Evolutionary conservation across 129 eudicot genomes (phyloP), one percentile per base, ranked within the genome.

Genomic region (Flaveria trinervia): DNA sequence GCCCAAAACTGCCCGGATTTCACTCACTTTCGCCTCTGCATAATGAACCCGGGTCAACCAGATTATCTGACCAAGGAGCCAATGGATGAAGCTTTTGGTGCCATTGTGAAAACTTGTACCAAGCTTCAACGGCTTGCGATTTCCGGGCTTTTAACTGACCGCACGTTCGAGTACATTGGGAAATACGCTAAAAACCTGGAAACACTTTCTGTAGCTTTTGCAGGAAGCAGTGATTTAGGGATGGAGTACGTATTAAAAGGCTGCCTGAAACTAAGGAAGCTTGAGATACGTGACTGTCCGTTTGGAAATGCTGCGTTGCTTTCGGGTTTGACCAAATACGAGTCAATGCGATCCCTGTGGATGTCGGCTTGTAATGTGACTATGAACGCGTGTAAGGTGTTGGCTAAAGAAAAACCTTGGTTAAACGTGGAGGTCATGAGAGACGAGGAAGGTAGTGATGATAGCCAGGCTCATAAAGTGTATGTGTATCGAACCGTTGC

Each of bases 61-160:
- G 96, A 92, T 75, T 84, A 90, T 78, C 39, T 83, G 14, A 90
- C 96, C 12, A 71, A 82, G 73, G 89, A 85, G 44, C 94, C 98
- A 10, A 85, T 92, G 92, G 96, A 92, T 50, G 92, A 86, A 72
- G 98, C 86, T n/a, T 92, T 93, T 75, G 96, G 90, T 56, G 87
- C 92, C 5, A 86, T 93, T 12, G 98, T 86, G 14, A 85, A 88
- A 69, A 81, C 88, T 9, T 92, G 98, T 64, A 78, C 78, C 18
- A 86, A 86, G 51, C 89, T 92, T 59, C 87, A 80, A 70, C 73
- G 98, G 51, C 94, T 92, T 7, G 82, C 94, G 0, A 86, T 92
- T 51, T 90, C 96, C 6, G 98, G 96, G 23, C 86, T 83, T 13
- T 76, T 92, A 30, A 92, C 98, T 0, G 98, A 92, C 66, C 76